These are phyloP conservation scores for Lithohypha guttulata DNA, from an alignment of 2,329 filamentous ascomycete species.

Conservation along the genomic window DNA sequence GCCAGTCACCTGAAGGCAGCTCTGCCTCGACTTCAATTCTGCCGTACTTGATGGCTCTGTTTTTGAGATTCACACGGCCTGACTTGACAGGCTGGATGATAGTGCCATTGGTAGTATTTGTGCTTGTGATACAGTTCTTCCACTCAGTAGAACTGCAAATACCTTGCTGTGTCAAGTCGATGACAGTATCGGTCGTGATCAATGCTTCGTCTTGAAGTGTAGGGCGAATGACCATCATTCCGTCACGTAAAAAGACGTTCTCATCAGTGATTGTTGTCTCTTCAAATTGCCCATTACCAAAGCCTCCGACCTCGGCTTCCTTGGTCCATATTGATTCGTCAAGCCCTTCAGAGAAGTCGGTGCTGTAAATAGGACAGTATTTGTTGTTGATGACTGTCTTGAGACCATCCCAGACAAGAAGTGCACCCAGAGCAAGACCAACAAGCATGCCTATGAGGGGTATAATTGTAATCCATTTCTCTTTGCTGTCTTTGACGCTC, in stretches of 20 bases:
- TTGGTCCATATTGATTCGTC: slow-evolving; percentile 37
- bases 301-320: slow-evolving; percentile 39
- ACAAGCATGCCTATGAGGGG: slow-evolving; percentile 60
- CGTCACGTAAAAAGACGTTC: slow-evolving; percentile 39
- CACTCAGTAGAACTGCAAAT: background rate
- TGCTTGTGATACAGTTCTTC: slow-evolving; percentile 13
- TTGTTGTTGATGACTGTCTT: slow-evolving; percentile 61
- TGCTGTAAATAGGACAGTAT: slow-evolving; percentile 58
- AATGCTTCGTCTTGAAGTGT: slow-evolving; percentile 33
- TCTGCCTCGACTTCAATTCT: slow-evolving; percentile 45
- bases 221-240: slow-evolving; percentile 46
- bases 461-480: slow-evolving; percentile 79
- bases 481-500: slow-evolving; percentile 59
- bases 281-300: slow-evolving; percentile 43
- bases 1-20: slow-evolving; percentile 44
- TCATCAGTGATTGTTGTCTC: slow-evolving; percentile 41
- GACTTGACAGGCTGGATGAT: slow-evolving; percentile 43
- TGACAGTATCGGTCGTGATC: slow-evolving; percentile 23
- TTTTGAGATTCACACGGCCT: slow-evolving; percentile 39
- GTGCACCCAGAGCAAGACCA: slow-evolving; percentile 56
- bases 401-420: slow-evolving; percentile 67
- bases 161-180: background rate
- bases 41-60: slow-evolving; percentile 40
- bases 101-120: slow-evolving; percentile 33
- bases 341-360: slow-evolving; percentile 52